phyloP scores from a whole-genome alignment of 352 stramenopile genomes.

The Lagenidium giganteum region DNA sequence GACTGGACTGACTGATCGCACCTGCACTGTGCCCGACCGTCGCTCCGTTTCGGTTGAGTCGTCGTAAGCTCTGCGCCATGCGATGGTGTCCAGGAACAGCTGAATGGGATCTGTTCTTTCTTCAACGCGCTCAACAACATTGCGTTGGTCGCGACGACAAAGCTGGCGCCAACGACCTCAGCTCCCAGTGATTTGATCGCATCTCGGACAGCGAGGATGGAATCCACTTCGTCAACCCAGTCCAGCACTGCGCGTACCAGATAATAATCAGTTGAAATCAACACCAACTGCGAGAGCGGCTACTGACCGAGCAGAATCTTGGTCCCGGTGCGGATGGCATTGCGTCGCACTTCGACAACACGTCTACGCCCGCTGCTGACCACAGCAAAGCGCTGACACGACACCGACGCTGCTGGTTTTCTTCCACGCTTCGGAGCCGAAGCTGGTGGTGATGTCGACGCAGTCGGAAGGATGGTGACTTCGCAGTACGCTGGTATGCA shows the following conservation, averaged over 20 bases:
- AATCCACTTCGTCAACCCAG: slow-evolving; percentile 45
- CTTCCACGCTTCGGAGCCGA: slow-evolving; percentile 9
- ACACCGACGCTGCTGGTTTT: not conserved
- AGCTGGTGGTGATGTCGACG: not conserved
- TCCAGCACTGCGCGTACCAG: slow-evolving; percentile 28
- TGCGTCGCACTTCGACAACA: too few relatives aligned
- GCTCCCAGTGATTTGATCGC: slow-evolving; percentile 28
- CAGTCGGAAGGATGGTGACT: slow-evolving; percentile 18
- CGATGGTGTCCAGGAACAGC: slow-evolving; percentile 44
- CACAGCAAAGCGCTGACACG: slow-evolving; percentile 1
- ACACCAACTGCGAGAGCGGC: too few relatives aligned
- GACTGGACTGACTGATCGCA: slow-evolving; percentile 12
- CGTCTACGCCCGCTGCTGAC: not conserved
- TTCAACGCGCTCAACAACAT: slow-evolving; percentile 32
- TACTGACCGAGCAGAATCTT: too few relatives aligned
- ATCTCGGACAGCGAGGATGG: slow-evolving; percentile 34
- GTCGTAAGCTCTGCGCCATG: slow-evolving; percentile 22
- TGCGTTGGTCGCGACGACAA: slow-evolving; percentile 36
- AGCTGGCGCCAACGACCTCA: slow-evolving; percentile 44
- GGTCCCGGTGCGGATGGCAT: too few relatives aligned
- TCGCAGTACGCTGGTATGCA: slow-evolving; percentile 40
- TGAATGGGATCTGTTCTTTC: slow-evolving; percentile 26
- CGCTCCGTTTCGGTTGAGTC: slow-evolving; percentile 2
- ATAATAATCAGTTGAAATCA: too few relatives aligned
- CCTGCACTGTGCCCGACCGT: slow-evolving; percentile 5